Conservation (phyloP, 1,284 basidiomycete genomes). For the Takashimella tepidaria region DNA sequence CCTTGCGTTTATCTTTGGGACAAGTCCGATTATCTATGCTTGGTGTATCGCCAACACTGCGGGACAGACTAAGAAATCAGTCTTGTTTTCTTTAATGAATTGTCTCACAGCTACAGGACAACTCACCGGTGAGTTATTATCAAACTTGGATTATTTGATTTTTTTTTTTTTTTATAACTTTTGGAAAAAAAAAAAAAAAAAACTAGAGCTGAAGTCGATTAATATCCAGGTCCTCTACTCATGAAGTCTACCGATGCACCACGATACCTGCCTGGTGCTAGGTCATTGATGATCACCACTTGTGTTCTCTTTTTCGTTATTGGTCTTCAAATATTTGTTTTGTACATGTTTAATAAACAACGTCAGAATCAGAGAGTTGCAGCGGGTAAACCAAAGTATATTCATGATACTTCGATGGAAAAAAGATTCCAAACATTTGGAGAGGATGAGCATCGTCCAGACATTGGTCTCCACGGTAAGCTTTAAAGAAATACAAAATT, state of each 20-base stretch:
- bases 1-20: constrained; percentile 17
- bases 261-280: constrained; percentile 22
- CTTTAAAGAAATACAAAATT: neutral
- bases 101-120: constrained; percentile 12
- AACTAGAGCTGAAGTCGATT: constrained; percentile 24
- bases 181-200: no score
- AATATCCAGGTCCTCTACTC: constrained; percentile 34
- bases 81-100: constrained; percentile 1
- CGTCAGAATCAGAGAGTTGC: constrained; percentile 26
- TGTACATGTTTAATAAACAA: constrained; percentile 24
- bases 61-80: constrained; percentile 25
- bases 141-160: no score
- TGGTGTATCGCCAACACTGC: constrained; percentile 21
- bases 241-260: constrained; percentile 31
- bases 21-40: constrained; percentile 16
- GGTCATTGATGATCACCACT: constrained; percentile 6
- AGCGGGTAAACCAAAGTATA: constrained; percentile 30
- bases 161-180: no score
- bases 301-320: constrained; percentile 10
- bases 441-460: constrained; percentile 1
- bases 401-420: constrained; percentile 31
- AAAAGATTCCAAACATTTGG: constrained; percentile 15
- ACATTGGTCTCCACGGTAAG: neutral
- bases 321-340: constrained; percentile 4
- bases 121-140: constrained; percentile 14